Percentiles rank a stretch among this genome's conserved stretches.
phyloP scores from a whole-genome alignment of 2,329 filamentous ascomycete species.

The Fusarium sp. region DNA sequence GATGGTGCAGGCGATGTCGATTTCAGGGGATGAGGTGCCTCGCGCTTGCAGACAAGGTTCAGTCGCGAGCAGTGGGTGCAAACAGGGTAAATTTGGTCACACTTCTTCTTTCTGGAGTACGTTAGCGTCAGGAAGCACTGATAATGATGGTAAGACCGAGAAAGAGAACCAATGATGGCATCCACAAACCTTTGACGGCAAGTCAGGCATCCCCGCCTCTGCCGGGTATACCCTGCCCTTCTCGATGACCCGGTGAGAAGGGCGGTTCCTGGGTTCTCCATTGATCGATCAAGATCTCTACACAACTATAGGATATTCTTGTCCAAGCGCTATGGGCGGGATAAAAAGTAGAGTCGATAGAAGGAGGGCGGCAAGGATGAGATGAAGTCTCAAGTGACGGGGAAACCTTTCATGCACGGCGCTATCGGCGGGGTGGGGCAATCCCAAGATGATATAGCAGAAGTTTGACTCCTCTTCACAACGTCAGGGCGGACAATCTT shows the following conservation, averaged over 20 bases:
- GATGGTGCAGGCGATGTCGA: not conserved
- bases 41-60: not conserved
- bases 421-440: constrained; percentile 31
- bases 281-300: not conserved
- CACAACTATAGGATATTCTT: not conserved
- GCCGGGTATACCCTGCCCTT: constrained; percentile 34
- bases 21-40: not conserved
- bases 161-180: not conserved
- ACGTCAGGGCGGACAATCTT: not conserved
- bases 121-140: too few relatives aligned
- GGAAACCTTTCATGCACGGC: constrained; percentile 21
- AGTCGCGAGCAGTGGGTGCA: not conserved
- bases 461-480: not conserved
- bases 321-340: constrained; percentile 9
- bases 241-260: not conserved
- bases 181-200: constrained; percentile 29
- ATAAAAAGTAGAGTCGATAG: not conserved
- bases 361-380: not conserved
- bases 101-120: not conserved
- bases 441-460: not conserved
- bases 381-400: not conserved
- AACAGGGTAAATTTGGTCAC: not conserved
- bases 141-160: too few relatives aligned
- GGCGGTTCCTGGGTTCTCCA: not conserved
- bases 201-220: constrained; percentile 38